Conservation (phyloP, 2,329 filamentous ascomycete species). For the Elsinoe australis region DNA sequence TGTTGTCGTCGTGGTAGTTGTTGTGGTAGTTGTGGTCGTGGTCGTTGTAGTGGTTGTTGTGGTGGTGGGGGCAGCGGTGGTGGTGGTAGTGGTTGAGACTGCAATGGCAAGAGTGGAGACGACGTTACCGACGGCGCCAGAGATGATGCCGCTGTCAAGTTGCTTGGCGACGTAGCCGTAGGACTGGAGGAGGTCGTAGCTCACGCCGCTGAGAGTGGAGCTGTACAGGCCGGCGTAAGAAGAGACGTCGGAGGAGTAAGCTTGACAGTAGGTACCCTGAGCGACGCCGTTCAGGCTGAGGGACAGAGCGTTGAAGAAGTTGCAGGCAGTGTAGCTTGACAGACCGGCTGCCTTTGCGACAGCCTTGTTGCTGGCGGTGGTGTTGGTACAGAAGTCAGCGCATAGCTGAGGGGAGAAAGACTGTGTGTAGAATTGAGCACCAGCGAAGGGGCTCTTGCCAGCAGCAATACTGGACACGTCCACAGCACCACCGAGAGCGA, state of each 20-base stretch:
- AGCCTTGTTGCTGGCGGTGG: conserved; percentile 4
- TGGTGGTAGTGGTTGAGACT: not conserved
- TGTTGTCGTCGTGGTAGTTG: not conserved
- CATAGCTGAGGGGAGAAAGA: conserved; percentile 14
- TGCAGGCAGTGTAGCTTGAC: conserved; percentile 16
- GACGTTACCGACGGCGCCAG: not conserved
- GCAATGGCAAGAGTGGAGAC: not conserved
- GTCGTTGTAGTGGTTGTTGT: not conserved
- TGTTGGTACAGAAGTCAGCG: conserved; percentile 16
- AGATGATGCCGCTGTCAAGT: conserved; percentile 17
- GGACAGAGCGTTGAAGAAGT: conserved; percentile 31
- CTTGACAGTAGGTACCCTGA: conserved; percentile 31
- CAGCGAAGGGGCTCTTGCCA: conserved; percentile 10
- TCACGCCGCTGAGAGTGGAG: conserved; percentile 11
- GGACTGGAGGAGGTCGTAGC: conserved; percentile 18
- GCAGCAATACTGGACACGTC: conserved; percentile 6
- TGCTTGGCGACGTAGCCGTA: conserved; percentile 19
- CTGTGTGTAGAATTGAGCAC: conserved; percentile 13
- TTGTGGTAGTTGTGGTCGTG: not conserved
- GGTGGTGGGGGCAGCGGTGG: not conserved
- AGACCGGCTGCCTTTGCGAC: conserved; percentile 11
- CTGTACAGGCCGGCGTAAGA: conserved; percentile 18
- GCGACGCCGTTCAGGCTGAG: conserved; percentile 29
- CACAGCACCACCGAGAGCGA: conserved; percentile 17
- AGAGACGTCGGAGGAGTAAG: conserved; percentile 25